Evolutionary conservation across 2,329 filamentous ascomycete genomes (phyloP), one percentile per base, ranked within the genome.

Genomic region (Apiospora aurea): DNA sequence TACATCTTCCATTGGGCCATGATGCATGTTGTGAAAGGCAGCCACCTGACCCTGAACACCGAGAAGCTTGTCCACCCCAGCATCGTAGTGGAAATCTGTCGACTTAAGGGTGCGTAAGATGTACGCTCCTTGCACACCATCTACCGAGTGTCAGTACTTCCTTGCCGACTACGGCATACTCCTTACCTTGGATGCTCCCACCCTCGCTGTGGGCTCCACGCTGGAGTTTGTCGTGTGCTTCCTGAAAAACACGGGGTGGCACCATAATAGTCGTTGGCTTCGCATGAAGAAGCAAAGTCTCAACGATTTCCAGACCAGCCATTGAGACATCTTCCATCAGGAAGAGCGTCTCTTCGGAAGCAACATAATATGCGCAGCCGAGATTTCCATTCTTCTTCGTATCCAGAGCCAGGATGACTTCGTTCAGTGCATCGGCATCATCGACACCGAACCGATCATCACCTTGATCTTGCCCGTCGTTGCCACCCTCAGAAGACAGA

Each of bases 341-440:
- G 72, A 89, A 92, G 4, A 98, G 81, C 47, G 87, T 90, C 77
- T 93, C 91, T 51, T 94, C 90, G 38, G 87, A 83, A 7, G 91
- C 90, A 67, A 92, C 85, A 79, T 96, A 97, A 79, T 96, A 97
- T 66, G 94, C 92, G 80, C 95, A 98, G 0, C 96, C 96, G 24
- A 97, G 86, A 0, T 88, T 91, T 0, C 89, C 90, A 43, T 89
- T 87, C n/a, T 91, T 88, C 74, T 88, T 90, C 79, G 96, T 86
- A 72, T 97, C 91, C 34, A 97, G 84, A 0, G 94, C 93, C 90
- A 97, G 94, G 72, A 97, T 88, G 38, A 94, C 83, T 78, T 96
- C 93, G 71, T 89, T 88, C 49, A 91, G 78, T 0, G 83, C 80
- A 68, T 81, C 80, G 44, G 77, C 77, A 73, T 81, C 79, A 11